Conservation (phyloP, 371 early-diverging fungal species). For the Neoconidiobolus thromboides region DNA sequence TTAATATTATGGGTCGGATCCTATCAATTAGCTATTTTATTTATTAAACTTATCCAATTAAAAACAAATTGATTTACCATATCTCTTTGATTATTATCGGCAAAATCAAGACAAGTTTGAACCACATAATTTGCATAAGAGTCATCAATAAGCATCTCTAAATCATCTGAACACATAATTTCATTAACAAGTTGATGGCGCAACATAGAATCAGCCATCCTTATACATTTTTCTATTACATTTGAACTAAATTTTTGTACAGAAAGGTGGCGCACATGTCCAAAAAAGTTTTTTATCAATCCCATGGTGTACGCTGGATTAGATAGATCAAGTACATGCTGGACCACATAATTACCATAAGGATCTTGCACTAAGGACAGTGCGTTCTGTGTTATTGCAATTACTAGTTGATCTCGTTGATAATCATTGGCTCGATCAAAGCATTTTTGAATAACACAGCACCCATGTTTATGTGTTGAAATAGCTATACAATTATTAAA, state of each 20-base stretch:
- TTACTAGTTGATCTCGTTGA: slow-evolving; percentile 59
- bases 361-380: slow-evolving; percentile 77
- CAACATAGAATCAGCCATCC: slow-evolving; percentile 46
- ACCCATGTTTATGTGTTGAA: slow-evolving; percentile 92
- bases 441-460: slow-evolving; percentile 92
- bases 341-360: slow-evolving; percentile 97
- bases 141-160: slow-evolving; percentile 62
- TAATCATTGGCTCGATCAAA: slow-evolving; percentile 61
- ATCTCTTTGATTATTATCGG: slow-evolving; percentile 50
- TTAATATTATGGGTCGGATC: not conserved
- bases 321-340: slow-evolving; percentile 77
- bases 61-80: slow-evolving; percentile 20
- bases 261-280: slow-evolving; percentile 51
- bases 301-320: slow-evolving; percentile 41
- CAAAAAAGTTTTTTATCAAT: slow-evolving; percentile 53
- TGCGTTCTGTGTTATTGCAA: slow-evolving; percentile 52
- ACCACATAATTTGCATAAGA: slow-evolving; percentile 84
- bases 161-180: slow-evolving; percentile 33
- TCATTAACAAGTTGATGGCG: slow-evolving; percentile 50
- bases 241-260: slow-evolving; percentile 85
- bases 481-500: slow-evolving; percentile 65
- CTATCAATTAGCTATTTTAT: not conserved
- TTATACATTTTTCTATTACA: slow-evolving; percentile 86
- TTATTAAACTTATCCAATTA: not conserved
- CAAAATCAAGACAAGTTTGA: slow-evolving; percentile 75